Percentiles rank a stretch among this genome's conserved stretches.
phyloP scores from a whole-genome alignment of 768 basidiomycete genomes.

The Russula sp. region DNA sequence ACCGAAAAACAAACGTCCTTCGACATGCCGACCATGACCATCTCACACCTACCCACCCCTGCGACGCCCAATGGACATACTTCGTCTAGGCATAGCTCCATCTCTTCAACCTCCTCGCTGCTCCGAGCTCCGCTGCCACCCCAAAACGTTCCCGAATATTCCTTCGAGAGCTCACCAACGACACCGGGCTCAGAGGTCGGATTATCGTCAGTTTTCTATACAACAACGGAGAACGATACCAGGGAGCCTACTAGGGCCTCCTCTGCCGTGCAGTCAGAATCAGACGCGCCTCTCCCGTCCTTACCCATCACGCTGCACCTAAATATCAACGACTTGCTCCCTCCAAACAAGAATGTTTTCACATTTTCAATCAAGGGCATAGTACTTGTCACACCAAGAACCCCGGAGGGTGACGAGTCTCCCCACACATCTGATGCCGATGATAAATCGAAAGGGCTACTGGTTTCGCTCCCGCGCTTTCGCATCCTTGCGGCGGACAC shows the following conservation, averaged over 20 bases:
- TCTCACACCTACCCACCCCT: constrained; percentile 22
- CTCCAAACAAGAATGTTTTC: constrained; percentile 61
- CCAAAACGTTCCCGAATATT: constrained; percentile 64
- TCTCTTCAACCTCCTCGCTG: constrained; percentile 55
- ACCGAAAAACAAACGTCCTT: constrained; percentile 25
- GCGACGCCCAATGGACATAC: constrained; percentile 35
- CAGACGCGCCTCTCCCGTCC: constrained; percentile 41
- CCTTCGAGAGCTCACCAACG: constrained; percentile 64
- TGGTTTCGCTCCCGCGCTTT: constrained; percentile 65
- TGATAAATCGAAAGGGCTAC: constrained; percentile 41
- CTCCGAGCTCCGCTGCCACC: constrained; percentile 72
- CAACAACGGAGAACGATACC: constrained; percentile 37
- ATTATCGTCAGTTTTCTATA: constrained; percentile 43
- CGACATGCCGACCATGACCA: constrained; percentile 42
- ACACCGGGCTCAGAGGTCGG: constrained; percentile 46
- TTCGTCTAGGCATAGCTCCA: constrained; percentile 37
- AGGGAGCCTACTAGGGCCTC: constrained; percentile 42
- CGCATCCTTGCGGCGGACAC: constrained; percentile 64
- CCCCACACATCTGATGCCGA: constrained; percentile 31
- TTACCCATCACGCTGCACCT: constrained; percentile 70
- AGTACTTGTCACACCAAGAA: constrained; percentile 53
- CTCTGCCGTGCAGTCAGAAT: constrained; percentile 37
- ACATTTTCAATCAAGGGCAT: constrained; percentile 65
- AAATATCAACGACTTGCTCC: constrained; percentile 74
- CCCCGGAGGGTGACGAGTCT: constrained; percentile 32